These are phyloP conservation scores for Asterionellopsis glacialis DNA, from an alignment of 108 stramenopile genomes.

Conservation along the genomic window DNA sequence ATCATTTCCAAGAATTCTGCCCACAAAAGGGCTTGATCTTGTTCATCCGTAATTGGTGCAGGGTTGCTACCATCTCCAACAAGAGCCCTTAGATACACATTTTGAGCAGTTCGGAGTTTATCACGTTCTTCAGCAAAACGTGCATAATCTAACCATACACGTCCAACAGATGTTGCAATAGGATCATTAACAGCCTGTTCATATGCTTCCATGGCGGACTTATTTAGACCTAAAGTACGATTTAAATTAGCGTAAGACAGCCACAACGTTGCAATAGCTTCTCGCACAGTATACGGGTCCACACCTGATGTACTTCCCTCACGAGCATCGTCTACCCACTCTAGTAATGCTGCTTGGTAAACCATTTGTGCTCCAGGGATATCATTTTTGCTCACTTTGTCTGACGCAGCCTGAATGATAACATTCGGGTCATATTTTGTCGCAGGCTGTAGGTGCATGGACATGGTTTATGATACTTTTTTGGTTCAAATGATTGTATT, in stretches of 20 bases:
- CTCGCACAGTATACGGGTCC: conserved; percentile 20
- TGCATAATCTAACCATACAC: conserved; percentile 77
- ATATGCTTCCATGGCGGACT: conserved; percentile 80
- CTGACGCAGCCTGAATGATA: conserved; percentile 56
- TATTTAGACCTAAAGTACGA: conserved; percentile 61
- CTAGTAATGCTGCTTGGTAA: conserved; percentile 73
- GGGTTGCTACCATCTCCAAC: conserved; percentile 36
- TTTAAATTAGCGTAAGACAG: conserved; percentile 69
- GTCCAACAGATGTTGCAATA: conserved; percentile 54
- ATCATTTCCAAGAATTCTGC: conserved; percentile 79
- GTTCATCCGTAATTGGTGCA: conserved; percentile 47
- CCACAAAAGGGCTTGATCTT: conserved; percentile 70
- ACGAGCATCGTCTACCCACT: conserved; percentile 87
- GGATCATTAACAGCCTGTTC: conserved; percentile 72
- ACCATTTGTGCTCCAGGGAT: conserved; percentile 62
- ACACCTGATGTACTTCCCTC: conserved; percentile 31
- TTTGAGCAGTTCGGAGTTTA: conserved; percentile 63
- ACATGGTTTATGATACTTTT: too few relatives aligned
- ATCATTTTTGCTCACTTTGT: conserved; percentile 36
- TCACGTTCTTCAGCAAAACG: conserved; percentile 70
- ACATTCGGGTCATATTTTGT: conserved; percentile 47
- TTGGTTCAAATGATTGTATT: too few relatives aligned
- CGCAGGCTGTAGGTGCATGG: neutral
- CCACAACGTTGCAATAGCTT: conserved; percentile 76
- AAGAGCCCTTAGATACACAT: conserved; percentile 72